Evolutionary conservation across 2,329 filamentous ascomycete genomes (phyloP).

Genomic region (Leptographium galeiforme): DNA sequence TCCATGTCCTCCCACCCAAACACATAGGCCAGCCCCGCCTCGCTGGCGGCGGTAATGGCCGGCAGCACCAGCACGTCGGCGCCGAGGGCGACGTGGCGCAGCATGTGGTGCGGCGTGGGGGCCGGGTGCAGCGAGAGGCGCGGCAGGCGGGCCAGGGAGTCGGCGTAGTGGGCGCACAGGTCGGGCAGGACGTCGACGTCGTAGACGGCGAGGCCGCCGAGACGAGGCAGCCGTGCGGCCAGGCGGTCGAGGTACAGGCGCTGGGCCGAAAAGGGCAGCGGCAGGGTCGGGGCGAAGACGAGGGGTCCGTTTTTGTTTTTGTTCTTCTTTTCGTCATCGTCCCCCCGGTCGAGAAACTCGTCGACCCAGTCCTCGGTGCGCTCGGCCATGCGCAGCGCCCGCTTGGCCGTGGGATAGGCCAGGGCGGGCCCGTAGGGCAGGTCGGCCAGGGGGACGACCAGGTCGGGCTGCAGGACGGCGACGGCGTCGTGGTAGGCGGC

Average conservation of each 20-base stretch:
- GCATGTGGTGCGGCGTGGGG: constrained; percentile 58
- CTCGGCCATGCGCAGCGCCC: constrained; percentile 71
- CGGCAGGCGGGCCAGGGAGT: constrained; percentile 46
- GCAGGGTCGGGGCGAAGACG: constrained; percentile 56
- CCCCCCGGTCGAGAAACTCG: too few species aligned
- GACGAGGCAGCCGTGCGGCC: constrained; percentile 28
- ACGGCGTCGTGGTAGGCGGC: constrained; percentile 56
- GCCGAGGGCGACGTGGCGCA: constrained; percentile 63
- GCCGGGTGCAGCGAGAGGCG: constrained; percentile 62
- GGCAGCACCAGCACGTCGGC: constrained; percentile 69
- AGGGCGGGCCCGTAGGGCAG: constrained; percentile 27
- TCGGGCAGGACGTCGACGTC: constrained; percentile 55
- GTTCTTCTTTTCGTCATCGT: too few species aligned
- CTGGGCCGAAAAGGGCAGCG: constrained; percentile 62
- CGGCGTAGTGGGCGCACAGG: constrained; percentile 40
- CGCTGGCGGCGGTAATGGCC: constrained; percentile 51
- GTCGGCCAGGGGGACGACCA: constrained; percentile 68
- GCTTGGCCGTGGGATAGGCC: constrained; percentile 43
- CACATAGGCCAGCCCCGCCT: constrained; percentile 70
- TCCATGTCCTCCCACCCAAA: constrained; percentile 72
- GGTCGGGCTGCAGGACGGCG: constrained; percentile 59
- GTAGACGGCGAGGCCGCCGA: constrained; percentile 73
- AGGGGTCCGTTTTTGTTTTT: too few species aligned
- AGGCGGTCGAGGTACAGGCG: constrained; percentile 67
- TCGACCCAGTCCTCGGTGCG: constrained; percentile 73